Conservation (phyloP, 139 green algal species). For the Prasinococcaceae sp. region DNA sequence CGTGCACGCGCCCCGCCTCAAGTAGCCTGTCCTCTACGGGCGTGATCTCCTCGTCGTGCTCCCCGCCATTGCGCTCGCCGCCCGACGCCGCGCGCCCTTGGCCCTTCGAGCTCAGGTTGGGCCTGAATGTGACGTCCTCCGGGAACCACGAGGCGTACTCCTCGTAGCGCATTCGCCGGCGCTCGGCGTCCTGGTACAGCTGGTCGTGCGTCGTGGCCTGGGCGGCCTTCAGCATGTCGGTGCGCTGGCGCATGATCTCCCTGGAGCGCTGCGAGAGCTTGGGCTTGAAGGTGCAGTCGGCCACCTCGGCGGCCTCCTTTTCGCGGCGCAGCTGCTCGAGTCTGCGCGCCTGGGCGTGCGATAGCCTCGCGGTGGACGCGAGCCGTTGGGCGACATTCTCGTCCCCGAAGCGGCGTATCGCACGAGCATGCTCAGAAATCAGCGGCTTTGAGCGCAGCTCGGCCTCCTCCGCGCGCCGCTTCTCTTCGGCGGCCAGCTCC, state of each 20-base stretch:
- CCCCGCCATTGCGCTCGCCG: no score
- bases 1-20: no score
- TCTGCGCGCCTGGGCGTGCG: neutral
- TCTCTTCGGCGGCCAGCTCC: conserved; percentile 1
- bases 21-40: no score
- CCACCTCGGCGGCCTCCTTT: conserved; percentile 1
- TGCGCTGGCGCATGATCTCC: conserved; percentile 2
- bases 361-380: neutral
- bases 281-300: conserved; percentile 10
- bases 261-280: conserved; percentile 4
- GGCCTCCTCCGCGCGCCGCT: neutral
- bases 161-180: conserved; percentile 6
- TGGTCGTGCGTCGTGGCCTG: conserved; percentile 6
- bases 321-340: conserved; percentile 1
- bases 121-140: conserved; percentile 8
- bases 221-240: neutral
- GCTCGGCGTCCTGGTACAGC: conserved; percentile 14
- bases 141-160: conserved; percentile 10
- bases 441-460: neutral
- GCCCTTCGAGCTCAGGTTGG: no score
- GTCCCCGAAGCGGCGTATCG: neutral
- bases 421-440: neutral
- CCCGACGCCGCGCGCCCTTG: no score
- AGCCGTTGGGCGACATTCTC: neutral
- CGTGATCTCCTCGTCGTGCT: no score